phyloP scores from a whole-genome alignment of 257 asterid genomes.

The Plectranthus barbatus region DNA sequence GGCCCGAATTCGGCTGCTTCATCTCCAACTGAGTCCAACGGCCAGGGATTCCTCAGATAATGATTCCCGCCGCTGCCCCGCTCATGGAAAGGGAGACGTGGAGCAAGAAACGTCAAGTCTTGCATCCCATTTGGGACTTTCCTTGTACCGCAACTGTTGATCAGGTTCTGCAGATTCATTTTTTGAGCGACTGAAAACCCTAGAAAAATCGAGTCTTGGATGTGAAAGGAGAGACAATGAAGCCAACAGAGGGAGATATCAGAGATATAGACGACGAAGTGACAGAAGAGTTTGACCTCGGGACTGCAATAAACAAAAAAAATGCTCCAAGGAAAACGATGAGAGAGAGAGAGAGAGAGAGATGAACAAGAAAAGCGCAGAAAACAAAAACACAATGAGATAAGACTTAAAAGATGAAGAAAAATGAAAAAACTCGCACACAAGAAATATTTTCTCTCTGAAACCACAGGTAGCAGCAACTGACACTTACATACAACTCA shows the following conservation, averaged over 20 bases:
- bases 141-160: not conserved
- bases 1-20: not conserved
- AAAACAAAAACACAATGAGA: not conserved
- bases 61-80: no score
- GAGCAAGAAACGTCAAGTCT: slow-evolving; percentile 14
- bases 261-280: no score
- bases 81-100: not conserved
- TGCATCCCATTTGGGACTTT: slow-evolving; percentile 3
- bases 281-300: not conserved
- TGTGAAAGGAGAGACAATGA: not conserved
- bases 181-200: not conserved
- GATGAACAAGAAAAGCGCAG: no score
- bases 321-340: not conserved
- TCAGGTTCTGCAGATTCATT: slow-evolving; percentile 23
- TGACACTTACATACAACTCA: not conserved
- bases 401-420: not conserved
- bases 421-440: slow-evolving; percentile 4
- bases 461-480: not conserved
- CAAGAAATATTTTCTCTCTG: not conserved
- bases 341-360: no score
- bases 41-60: not conserved
- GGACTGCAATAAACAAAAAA: not conserved
- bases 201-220: slow-evolving; percentile 1
- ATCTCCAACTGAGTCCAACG: not conserved
- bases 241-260: not conserved